phyloP scores from a whole-genome alignment of 2,329 filamentous ascomycete species.

The Penicillium oxalicum region DNA sequence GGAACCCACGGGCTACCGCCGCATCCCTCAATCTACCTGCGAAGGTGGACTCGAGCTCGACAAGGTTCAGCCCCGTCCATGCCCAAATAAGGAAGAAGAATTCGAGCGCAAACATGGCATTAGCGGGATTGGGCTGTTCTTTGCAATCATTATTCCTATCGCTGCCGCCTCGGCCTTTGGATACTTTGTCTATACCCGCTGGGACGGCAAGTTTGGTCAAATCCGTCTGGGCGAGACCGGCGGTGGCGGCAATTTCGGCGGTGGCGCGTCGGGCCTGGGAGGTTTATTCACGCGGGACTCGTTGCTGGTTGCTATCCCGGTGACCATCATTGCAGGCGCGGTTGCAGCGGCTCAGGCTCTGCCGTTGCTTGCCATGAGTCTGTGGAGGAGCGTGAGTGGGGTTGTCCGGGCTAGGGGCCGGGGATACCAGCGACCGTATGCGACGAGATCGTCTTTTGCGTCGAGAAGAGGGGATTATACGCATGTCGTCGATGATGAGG shows the following conservation, averaged over 20 bases:
- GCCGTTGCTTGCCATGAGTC: slow-evolving; percentile 64
- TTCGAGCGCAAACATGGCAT: slow-evolving; percentile 68
- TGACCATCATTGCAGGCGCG: slow-evolving; percentile 72
- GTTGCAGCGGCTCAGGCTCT: slow-evolving; percentile 66
- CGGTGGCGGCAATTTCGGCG: not conserved
- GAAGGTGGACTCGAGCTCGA: slow-evolving; percentile 68
- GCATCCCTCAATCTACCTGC: slow-evolving; percentile 85
- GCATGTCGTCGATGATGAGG: slow-evolving; percentile 86
- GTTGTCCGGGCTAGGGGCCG: slow-evolving; percentile 42
- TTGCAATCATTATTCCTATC: slow-evolving; percentile 74
- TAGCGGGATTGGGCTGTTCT: slow-evolving; percentile 70
- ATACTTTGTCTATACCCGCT: slow-evolving; percentile 79
- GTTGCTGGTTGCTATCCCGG: slow-evolving; percentile 74
- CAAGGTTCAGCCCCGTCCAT: slow-evolving; percentile 58
- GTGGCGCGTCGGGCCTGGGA: slow-evolving; percentile 12
- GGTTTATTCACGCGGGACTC: slow-evolving; percentile 61
- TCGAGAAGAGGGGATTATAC: slow-evolving; percentile 81
- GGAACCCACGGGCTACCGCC: slow-evolving; percentile 80
- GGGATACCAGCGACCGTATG: slow-evolving; percentile 65
- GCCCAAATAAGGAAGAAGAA: slow-evolving; percentile 74
- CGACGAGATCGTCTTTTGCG: slow-evolving; percentile 82
- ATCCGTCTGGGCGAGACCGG: slow-evolving; percentile 73
- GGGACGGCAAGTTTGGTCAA: slow-evolving; percentile 84
- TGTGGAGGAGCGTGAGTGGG: slow-evolving; percentile 62
- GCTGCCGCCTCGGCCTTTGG: slow-evolving; percentile 64